Percentiles rank a stretch among this genome's conserved stretches.
phyloP scores from a whole-genome alignment of 2,329 filamentous ascomycete species.

The Talaromyces sp. region DNA sequence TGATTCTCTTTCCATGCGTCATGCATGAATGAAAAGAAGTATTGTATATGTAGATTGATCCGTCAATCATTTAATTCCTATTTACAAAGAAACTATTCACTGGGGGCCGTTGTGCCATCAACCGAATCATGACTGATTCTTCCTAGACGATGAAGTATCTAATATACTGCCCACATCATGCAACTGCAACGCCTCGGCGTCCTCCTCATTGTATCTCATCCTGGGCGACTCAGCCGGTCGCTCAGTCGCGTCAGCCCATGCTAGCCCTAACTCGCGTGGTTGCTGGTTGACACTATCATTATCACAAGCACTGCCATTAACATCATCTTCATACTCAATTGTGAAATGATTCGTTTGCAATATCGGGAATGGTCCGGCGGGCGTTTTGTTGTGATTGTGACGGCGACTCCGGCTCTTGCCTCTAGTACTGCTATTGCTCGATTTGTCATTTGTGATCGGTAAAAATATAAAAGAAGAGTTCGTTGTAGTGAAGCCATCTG shows the following conservation, averaged over 20 bases:
- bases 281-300: neutral
- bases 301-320: neutral
- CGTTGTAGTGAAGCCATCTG: constrained; percentile 1
- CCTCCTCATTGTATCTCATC: constrained; percentile 8
- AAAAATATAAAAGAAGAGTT: constrained; percentile 9
- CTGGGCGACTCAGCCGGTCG: neutral
- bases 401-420: neutral
- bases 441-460: neutral
- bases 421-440: neutral
- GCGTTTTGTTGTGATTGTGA: neutral
- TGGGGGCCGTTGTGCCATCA: neutral
- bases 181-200: constrained; percentile 13
- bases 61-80: neutral
- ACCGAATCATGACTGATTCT: neutral
- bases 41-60: no score
- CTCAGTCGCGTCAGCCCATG: neutral
- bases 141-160: neutral
- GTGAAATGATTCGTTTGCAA: constrained; percentile 18
- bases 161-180: constrained; percentile 19
- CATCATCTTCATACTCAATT: constrained; percentile 17
- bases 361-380: constrained; percentile 8
- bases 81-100: neutral
- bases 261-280: neutral
- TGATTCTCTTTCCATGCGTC: no score
- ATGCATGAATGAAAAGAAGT: no score